Conservation (phyloP, 2,329 filamentous ascomycete species). For the Penicillium nordicum region DNA sequence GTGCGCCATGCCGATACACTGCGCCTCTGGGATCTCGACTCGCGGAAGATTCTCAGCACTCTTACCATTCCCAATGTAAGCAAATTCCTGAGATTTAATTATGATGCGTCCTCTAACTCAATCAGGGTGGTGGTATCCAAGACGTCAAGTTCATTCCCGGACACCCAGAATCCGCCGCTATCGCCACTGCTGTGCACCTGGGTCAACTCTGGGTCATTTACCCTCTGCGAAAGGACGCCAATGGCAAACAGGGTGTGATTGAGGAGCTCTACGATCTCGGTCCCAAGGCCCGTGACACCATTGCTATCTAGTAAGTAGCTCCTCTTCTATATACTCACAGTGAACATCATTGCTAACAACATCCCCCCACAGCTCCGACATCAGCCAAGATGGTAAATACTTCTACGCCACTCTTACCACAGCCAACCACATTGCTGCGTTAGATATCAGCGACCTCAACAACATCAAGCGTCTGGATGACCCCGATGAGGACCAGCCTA, state of each 20-base stretch:
- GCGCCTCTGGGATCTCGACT: constrained; percentile 56
- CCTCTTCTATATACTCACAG: not conserved
- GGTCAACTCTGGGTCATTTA: constrained; percentile 65
- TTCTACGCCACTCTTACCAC: constrained; percentile 60
- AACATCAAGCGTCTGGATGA: constrained; percentile 61
- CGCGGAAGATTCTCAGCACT: constrained; percentile 56
- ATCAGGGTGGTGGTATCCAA: constrained; percentile 56
- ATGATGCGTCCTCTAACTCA: not conserved
- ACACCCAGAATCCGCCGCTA: constrained; percentile 55
- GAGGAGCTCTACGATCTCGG: constrained; percentile 60
- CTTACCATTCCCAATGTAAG: constrained; percentile 57
- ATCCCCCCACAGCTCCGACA: constrained; percentile 47
- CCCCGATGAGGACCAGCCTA: constrained; percentile 57
- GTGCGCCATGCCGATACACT: constrained; percentile 57
- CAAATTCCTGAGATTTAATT: not conserved
- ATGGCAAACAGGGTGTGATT: constrained; percentile 57
- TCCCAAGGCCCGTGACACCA: constrained; percentile 52
- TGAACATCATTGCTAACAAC: not conserved
- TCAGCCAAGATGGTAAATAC: constrained; percentile 56
- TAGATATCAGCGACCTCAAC: constrained; percentile 60
- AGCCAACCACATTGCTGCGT: constrained; percentile 59
- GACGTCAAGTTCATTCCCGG: constrained; percentile 65
- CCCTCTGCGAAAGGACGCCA: constrained; percentile 54
- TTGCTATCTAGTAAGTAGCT: constrained; percentile 53
- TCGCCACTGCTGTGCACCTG: constrained; percentile 58